Conservation (phyloP, 2,329 filamentous ascomycete genomes). For the Fusarium sp. region DNA sequence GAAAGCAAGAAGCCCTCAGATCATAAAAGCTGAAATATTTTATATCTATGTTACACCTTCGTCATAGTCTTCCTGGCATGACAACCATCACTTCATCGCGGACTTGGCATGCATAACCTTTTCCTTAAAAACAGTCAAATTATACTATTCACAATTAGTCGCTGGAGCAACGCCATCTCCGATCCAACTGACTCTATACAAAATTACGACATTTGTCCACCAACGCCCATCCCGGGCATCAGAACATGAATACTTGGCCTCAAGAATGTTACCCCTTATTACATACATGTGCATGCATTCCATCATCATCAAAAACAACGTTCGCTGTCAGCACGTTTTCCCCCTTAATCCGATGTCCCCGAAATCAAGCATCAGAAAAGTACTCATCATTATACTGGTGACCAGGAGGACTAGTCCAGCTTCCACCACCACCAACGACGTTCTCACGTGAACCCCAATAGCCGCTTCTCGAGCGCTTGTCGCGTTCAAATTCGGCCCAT, state of each 20-base stretch:
- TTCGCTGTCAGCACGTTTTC: constrained; percentile 33
- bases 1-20: no score
- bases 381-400: constrained; percentile 66
- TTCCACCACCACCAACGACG: constrained; percentile 54
- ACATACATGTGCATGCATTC: constrained; percentile 38
- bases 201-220: constrained; percentile 22
- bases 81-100: background rate
- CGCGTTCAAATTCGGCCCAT: constrained; percentile 94
- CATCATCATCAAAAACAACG: constrained; percentile 36
- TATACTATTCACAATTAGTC: constrained; percentile 35
- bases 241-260: constrained; percentile 33
- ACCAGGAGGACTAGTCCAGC: constrained; percentile 56
- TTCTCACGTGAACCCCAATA: constrained; percentile 66
- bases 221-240: constrained; percentile 18
- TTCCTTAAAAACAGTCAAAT: constrained; percentile 13
- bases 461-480: constrained; percentile 61
- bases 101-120: background rate
- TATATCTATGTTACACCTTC: background rate
- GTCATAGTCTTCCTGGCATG: background rate
- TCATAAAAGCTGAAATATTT: background rate
- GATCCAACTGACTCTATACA: constrained; percentile 42
- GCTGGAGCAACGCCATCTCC: constrained; percentile 36
- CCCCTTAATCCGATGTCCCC: constrained; percentile 24
- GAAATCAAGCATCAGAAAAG: constrained; percentile 60
- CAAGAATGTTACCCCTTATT: constrained; percentile 38